phyloP scores from a whole-genome alignment of 805 yeast species.

The Pichia rugopelliculosa region DNA sequence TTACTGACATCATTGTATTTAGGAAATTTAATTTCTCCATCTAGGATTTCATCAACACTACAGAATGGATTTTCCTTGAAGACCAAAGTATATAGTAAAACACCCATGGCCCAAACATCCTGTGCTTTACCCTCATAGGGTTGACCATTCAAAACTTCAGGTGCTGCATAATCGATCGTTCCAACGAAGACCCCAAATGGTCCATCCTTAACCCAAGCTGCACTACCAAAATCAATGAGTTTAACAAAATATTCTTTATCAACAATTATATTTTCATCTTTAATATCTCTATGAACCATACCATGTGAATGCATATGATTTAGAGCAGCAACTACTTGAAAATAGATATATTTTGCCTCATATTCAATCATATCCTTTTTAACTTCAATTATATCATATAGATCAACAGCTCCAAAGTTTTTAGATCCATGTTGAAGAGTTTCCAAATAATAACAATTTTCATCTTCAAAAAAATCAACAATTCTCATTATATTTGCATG shows the following conservation, averaged over 20 bases:
- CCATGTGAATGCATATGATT: slow-evolving; percentile 79
- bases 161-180: slow-evolving; percentile 95
- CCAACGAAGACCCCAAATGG: slow-evolving; percentile 98
- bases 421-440: slow-evolving; percentile 74
- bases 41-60: slow-evolving; percentile 92
- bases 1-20: slow-evolving; percentile 45
- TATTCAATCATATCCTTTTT: slow-evolving; percentile 71
- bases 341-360: slow-evolving; percentile 72
- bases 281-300: slow-evolving; percentile 88
- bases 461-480: slow-evolving; percentile 90
- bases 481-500: slow-evolving; percentile 84
- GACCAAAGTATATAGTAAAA: slow-evolving; percentile 77
- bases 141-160: slow-evolving; percentile 85
- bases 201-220: slow-evolving; percentile 83
- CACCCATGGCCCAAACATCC: slow-evolving; percentile 96
- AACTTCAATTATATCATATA: slow-evolving; percentile 87
- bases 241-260: slow-evolving; percentile 76
- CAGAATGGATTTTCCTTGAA: slow-evolving; percentile 95
- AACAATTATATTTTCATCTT: slow-evolving; percentile 89
- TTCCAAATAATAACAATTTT: slow-evolving; percentile 80
- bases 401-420: slow-evolving; percentile 79
- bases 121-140: slow-evolving; percentile 91
- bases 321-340: slow-evolving; percentile 72
- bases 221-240: slow-evolving; percentile 91
- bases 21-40: slow-evolving; percentile 75